Conservation (phyloP, 1,284 basidiomycete genomes). For the Wolfiporia cocos region DNA sequence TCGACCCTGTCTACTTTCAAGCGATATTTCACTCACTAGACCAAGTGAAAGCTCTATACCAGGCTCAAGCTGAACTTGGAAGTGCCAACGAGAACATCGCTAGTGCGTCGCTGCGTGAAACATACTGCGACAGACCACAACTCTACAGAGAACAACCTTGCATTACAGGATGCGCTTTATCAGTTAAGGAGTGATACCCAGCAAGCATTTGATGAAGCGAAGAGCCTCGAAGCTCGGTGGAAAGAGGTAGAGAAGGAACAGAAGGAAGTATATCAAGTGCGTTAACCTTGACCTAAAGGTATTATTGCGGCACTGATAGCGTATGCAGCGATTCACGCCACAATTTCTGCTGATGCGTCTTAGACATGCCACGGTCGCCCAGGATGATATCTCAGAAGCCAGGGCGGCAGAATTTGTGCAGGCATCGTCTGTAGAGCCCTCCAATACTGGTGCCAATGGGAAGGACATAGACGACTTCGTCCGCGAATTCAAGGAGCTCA, state of each 20-base stretch:
- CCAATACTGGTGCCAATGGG: slow-evolving; percentile 31
- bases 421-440: slow-evolving; percentile 30
- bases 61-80: slow-evolving; percentile 71
- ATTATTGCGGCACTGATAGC: background rate
- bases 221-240: slow-evolving; percentile 75
- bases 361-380: slow-evolving; percentile 78
- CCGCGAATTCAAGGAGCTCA: slow-evolving; percentile 76
- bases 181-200: slow-evolving; percentile 74
- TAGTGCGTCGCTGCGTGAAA: slow-evolving; percentile 41
- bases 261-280: slow-evolving; percentile 79
- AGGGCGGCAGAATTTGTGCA: slow-evolving; percentile 79
- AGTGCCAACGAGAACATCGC: slow-evolving; percentile 81
- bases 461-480: slow-evolving; percentile 83
- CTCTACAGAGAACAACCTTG: slow-evolving; percentile 62
- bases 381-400: slow-evolving; percentile 84
- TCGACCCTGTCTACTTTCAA: slow-evolving; percentile 80
- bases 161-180: slow-evolving; percentile 69
- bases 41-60: slow-evolving; percentile 67
- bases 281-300: slow-evolving; percentile 11
- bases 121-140: background rate
- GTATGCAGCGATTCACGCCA: slow-evolving; percentile 69
- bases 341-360: slow-evolving; percentile 85
- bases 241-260: slow-evolving; percentile 83
- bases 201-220: slow-evolving; percentile 80
- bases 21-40: slow-evolving; percentile 78